Evolutionary conservation across 192 early-diverging fungal genomes (phyloP).

Genomic region (Cetraspora pellucida): DNA sequence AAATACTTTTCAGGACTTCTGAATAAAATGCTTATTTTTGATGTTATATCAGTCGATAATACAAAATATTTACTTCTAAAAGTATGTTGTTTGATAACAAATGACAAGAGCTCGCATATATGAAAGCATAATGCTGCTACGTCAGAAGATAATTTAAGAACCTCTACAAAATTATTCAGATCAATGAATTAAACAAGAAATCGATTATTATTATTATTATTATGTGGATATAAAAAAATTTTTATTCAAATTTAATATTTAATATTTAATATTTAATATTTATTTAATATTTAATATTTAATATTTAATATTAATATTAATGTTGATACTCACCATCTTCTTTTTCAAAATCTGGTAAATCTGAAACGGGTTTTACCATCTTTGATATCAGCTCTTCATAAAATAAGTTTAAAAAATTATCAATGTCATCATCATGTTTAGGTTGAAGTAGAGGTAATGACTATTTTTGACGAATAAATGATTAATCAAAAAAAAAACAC

Average conservation of each 20-base stretch:
- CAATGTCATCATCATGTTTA: neutral
- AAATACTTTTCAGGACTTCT: constrained; percentile 68
- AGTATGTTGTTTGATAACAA: constrained; percentile 70
- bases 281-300: constrained; percentile 17
- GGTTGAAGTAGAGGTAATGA: neutral
- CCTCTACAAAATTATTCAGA: constrained; percentile 15
- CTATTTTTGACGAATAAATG: constrained; percentile 36
- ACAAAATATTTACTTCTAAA: constrained; percentile 80
- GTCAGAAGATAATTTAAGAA: constrained; percentile 34
- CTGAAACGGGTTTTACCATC: neutral
- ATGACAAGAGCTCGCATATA: constrained; percentile 79
- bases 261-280: constrained; percentile 1
- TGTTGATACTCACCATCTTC: neutral
- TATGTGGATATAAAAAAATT: neutral
- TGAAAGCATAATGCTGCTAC: constrained; percentile 53
- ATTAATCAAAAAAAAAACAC: neutral
- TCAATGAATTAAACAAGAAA: neutral
- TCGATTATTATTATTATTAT: neutral
- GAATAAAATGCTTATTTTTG: constrained; percentile 67
- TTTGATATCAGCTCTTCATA: neutral
- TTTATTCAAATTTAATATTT: neutral
- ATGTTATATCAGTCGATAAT: constrained; percentile 60
- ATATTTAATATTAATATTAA: too few species aligned
- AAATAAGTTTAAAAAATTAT: constrained; percentile 6
- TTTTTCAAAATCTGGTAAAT: neutral